Evolutionary conservation across 257 asterid species (phyloP).

Genomic region (Agastache rugosa): DNA sequence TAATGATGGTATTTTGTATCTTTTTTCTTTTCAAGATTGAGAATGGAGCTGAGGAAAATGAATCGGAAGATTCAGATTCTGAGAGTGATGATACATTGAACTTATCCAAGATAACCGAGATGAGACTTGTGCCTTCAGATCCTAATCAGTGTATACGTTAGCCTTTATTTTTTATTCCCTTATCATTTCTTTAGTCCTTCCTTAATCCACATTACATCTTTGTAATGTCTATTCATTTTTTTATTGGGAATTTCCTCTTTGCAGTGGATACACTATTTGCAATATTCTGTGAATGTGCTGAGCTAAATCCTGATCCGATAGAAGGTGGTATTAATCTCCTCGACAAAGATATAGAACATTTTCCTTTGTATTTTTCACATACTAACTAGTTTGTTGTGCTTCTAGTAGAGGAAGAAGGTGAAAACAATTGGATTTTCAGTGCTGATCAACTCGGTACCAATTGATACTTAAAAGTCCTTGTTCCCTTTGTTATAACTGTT

Average conservation of each 20-base stretch:
- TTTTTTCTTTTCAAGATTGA: conserved; percentile 65
- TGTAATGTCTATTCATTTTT: not conserved
- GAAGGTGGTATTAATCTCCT: conserved; percentile 52
- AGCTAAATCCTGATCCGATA: conserved; percentile 86
- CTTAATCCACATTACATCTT: not conserved
- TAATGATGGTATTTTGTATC: conserved; percentile 19
- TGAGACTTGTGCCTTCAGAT: conserved; percentile 93
- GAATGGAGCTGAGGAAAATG: conserved; percentile 71
- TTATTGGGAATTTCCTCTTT: conserved; percentile 24
- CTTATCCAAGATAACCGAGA: conserved; percentile 76
- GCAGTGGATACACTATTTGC: conserved; percentile 85
- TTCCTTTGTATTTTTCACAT: not conserved
- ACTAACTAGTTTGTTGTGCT: conserved; percentile 32
- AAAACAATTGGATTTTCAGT: conserved; percentile 82
- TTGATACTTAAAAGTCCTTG: not conserved
- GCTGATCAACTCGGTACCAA: conserved; percentile 77
- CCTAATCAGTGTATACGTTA: conserved; percentile 63
- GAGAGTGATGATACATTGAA: conserved; percentile 56
- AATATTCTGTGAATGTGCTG: conserved; percentile 93
- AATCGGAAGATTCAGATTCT: conserved; percentile 70
- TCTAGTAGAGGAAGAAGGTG: conserved; percentile 62
- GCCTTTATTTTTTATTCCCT: not conserved
- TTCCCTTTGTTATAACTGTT: conserved; percentile 8
- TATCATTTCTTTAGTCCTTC: not conserved
- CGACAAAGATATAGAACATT: not conserved